Evolutionary conservation across 352 stramenopile species (phyloP).

Genomic region (Pythium periplocum): DNA sequence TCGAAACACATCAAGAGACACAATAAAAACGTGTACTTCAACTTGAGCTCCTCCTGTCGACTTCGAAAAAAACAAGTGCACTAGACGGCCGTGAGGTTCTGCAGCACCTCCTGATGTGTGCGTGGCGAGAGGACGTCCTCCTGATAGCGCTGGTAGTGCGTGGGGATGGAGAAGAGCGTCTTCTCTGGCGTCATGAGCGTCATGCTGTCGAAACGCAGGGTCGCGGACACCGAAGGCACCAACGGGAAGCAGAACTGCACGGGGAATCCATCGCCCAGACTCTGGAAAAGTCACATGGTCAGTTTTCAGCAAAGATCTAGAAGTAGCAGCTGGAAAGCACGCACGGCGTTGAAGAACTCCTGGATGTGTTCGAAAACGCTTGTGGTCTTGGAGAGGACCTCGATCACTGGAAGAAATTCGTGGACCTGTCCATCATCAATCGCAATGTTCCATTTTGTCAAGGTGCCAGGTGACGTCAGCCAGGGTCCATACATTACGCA

Average conservation of each 20-base stretch:
- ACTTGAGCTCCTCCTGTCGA: too few species aligned
- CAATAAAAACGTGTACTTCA: too few species aligned
- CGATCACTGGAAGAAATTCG: conserved; percentile 56
- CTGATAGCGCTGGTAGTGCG: conserved; percentile 23
- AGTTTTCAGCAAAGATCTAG: too few species aligned
- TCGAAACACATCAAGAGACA: too few species aligned
- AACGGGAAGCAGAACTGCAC: conserved; percentile 69
- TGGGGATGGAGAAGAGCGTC: conserved; percentile 28
- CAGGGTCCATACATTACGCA: conserved; percentile 13
- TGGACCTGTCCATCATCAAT: conserved; percentile 23
- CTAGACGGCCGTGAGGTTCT: conserved; percentile 44
- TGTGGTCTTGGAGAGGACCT: conserved; percentile 66
- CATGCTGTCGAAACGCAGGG: conserved; percentile 51
- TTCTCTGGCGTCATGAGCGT: conserved; percentile 29
- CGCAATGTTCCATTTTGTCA: too few species aligned
- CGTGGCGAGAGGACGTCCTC: conserved; percentile 49
- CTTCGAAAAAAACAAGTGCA: background rate
- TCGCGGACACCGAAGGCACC: conserved; percentile 54
- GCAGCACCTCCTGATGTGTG: conserved; percentile 52
- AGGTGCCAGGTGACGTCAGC: background rate
- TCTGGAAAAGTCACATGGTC: conserved; percentile 13
- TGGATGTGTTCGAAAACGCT: conserved; percentile 56
- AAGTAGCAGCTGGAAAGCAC: conserved; percentile 5
- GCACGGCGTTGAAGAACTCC: conserved; percentile 54
- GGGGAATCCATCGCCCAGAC: conserved; percentile 46